Percentiles rank a stretch among this genome's conserved stretches.
These are phyloP conservation scores for Strigomonas galati DNA, from an alignment of 208 protist species.

Conservation along the genomic window DNA sequence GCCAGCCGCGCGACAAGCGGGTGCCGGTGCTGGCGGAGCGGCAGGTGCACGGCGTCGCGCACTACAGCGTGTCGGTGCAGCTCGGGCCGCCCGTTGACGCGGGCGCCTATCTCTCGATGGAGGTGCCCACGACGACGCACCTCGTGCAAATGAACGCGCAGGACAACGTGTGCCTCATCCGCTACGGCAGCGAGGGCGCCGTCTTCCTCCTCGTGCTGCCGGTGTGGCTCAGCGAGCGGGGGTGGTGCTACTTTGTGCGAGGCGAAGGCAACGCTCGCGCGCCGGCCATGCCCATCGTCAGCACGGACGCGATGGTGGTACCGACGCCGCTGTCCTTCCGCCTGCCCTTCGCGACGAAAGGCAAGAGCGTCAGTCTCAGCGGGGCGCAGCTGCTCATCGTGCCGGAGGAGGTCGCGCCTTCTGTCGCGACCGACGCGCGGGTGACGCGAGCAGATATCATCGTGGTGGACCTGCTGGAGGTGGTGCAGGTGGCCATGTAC, in stretches of 20 bases:
- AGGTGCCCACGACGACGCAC: slow-evolving; percentile 31
- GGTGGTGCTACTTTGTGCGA: slow-evolving; percentile 31
- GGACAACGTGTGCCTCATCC: slow-evolving; percentile 59
- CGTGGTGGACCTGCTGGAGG: slow-evolving; percentile 21
- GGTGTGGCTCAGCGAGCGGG: slow-evolving; percentile 35
- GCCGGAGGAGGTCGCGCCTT: slow-evolving; percentile 25
- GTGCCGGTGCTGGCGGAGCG: slow-evolving; percentile 6
- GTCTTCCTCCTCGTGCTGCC: slow-evolving; percentile 64
- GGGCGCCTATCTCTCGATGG: slow-evolving; percentile 19
- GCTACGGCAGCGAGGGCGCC: slow-evolving; percentile 27
- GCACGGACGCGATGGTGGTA: slow-evolving; percentile 21
- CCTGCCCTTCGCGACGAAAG: slow-evolving; percentile 55
- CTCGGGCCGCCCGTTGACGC: slow-evolving; percentile 19
- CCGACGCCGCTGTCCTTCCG: slow-evolving; percentile 58
- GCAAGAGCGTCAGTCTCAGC: slow-evolving; percentile 56
- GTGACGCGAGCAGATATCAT: slow-evolving; percentile 12
- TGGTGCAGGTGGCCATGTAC: slow-evolving; percentile 46
- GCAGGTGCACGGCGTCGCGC: not conserved
- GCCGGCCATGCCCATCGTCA: slow-evolving; percentile 34
- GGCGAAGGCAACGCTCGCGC: not conserved
- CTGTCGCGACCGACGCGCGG: not conserved
- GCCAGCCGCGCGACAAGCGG: slow-evolving; percentile 16
- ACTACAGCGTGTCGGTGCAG: slow-evolving; percentile 24
- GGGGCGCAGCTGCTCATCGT: slow-evolving; percentile 48
- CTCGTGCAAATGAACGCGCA: slow-evolving; percentile 30